These are phyloP conservation scores for Triadica sebifera DNA, from an alignment of 345 rosid genomes.

Conservation along the genomic window DNA sequence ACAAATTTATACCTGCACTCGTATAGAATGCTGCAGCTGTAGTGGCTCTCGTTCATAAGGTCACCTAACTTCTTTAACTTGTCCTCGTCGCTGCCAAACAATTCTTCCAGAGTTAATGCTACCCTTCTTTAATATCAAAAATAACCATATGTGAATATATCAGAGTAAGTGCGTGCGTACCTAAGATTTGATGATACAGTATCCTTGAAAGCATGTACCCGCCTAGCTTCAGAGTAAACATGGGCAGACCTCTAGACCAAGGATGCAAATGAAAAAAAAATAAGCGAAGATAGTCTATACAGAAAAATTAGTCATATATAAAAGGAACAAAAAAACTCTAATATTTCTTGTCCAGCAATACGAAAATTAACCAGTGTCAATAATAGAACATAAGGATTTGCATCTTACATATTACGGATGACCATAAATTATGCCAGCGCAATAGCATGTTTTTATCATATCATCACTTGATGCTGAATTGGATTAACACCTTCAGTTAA, in stretches of 20 bases:
- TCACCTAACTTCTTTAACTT: slow-evolving; percentile 83
- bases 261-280: background rate
- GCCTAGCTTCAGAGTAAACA: slow-evolving; percentile 83
- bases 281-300: background rate
- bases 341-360: too few species aligned
- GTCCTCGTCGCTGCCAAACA: slow-evolving; percentile 75
- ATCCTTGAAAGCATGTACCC: slow-evolving; percentile 87
- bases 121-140: background rate
- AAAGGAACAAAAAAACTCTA: background rate
- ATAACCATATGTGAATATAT: too few species aligned
- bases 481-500: too few species aligned
- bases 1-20: slow-evolving; percentile 76
- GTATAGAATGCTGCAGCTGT: slow-evolving; percentile 83
- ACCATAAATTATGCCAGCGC: too few species aligned
- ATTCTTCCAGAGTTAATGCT: slow-evolving; percentile 5
- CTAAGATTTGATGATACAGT: slow-evolving; percentile 62
- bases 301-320: background rate
- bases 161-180: slow-evolving; percentile 24
- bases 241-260: slow-evolving; percentile 77
- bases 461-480: too few species aligned
- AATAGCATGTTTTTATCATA: too few species aligned
- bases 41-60: slow-evolving; percentile 92
- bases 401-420: too few species aligned
- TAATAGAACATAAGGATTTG: too few species aligned
- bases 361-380: too few species aligned